A percentile compares a stretch with the other conserved stretches of the same genome.
Evolutionary conservation across 345 rosid genomes (phyloP).

Genomic region (Lepidium aucheri): DNA sequence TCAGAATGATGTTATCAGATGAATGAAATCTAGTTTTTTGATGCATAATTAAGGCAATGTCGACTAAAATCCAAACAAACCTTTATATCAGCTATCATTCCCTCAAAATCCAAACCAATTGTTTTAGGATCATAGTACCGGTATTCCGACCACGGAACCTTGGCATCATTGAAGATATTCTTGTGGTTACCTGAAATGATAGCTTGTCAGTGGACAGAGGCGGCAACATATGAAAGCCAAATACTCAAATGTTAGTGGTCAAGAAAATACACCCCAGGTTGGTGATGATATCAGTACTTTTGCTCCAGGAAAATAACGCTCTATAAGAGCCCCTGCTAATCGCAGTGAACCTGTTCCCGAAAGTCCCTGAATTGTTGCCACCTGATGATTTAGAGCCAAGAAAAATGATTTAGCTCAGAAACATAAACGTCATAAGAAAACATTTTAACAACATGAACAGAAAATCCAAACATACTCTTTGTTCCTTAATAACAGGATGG

Average conservation of each 20-base stretch:
- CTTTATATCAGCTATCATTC: conserved; percentile 91
- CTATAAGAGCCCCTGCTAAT: conserved; percentile 86
- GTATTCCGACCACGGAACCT: conserved; percentile 95
- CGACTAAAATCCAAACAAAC: conserved; percentile 21
- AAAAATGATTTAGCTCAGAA: background rate
- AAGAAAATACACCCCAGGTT: conserved; percentile 59
- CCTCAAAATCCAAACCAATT: conserved; percentile 97
- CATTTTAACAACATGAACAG: background rate
- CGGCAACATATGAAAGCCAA: background rate
- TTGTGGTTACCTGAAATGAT: conserved; percentile 78
- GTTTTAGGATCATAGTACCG: conserved; percentile 94
- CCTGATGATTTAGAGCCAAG: conserved; percentile 34
- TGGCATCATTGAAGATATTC: conserved; percentile 92
- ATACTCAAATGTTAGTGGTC: background rate
- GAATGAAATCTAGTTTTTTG: background rate
- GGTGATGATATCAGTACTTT: conserved; percentile 89
- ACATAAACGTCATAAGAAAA: background rate
- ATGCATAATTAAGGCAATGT: background rate
- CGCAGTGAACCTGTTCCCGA: conserved; percentile 97
- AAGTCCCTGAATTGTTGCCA: conserved; percentile 97
- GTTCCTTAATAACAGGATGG: conserved; percentile 59
- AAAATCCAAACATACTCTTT: conserved; percentile 45
- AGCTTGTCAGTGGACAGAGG: background rate
- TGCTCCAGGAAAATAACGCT: conserved; percentile 87
- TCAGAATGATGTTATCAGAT: background rate